Evolutionary conservation across 805 yeast genomes (phyloP).

Genomic region (Myxozyma melibiosi): DNA sequence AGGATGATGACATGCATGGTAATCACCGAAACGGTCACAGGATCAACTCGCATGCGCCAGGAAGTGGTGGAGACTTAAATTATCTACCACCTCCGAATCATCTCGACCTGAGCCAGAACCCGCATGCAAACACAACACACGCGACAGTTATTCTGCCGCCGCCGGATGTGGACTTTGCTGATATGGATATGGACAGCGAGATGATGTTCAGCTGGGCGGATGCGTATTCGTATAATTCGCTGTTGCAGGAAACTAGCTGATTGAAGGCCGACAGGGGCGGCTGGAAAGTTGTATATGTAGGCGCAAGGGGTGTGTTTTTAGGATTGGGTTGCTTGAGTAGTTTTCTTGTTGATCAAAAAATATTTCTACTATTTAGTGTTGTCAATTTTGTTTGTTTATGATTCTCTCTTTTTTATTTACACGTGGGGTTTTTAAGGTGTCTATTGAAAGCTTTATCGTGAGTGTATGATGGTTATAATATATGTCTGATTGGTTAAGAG

Average conservation of each 20-base stretch:
- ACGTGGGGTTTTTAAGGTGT: not conserved
- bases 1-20: not conserved
- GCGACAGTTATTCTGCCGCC: constrained; percentile 22
- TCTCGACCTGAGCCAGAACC: constrained; percentile 9
- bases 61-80: constrained; percentile 5
- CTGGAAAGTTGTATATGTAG: too few relatives aligned
- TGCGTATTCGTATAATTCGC: constrained; percentile 9
- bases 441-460: not conserved
- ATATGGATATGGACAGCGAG: constrained; percentile 22
- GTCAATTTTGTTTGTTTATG: not conserved
- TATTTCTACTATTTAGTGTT: not conserved
- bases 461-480: not conserved
- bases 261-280: too few relatives aligned
- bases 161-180: constrained; percentile 16
- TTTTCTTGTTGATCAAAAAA: not conserved
- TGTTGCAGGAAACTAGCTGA: not conserved
- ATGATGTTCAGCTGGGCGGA: constrained; percentile 24
- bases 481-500: not conserved
- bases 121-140: constrained; percentile 18
- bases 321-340: too few relatives aligned
- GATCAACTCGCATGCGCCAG: constrained; percentile 2
- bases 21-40: not conserved
- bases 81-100: not conserved
- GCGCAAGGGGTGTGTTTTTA: too few relatives aligned
- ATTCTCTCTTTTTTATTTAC: not conserved